Conservation (phyloP, 78 protist species). For the Bigelowiella natans region DNA sequence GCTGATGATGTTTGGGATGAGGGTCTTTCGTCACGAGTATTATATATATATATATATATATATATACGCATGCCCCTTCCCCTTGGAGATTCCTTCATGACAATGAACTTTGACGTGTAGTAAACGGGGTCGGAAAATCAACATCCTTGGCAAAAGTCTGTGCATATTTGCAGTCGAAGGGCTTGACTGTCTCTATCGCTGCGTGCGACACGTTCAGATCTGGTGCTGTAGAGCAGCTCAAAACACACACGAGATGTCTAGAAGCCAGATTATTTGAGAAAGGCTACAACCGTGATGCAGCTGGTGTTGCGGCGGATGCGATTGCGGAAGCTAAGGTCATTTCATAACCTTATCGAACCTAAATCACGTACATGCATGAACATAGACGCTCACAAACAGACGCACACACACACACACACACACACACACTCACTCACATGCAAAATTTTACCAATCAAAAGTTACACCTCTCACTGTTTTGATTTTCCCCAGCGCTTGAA, state of each 20-base stretch:
- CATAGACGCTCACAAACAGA: background rate
- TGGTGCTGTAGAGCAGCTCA: slow-evolving; percentile 36
- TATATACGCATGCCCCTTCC: background rate
- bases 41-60: background rate
- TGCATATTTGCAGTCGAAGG: background rate
- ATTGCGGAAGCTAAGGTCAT: slow-evolving; percentile 22
- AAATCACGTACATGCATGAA: background rate
- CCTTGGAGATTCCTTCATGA: no score
- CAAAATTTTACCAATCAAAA: background rate
- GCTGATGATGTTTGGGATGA: no score
- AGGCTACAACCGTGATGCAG: slow-evolving; percentile 78
- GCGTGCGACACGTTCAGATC: slow-evolving; percentile 99
- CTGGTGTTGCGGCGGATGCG: slow-evolving; percentile 76
- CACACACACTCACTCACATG: background rate
- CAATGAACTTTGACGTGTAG: no score
- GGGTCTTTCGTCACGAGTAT: no score
- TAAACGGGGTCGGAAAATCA: slow-evolving; percentile 70
- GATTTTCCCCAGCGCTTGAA: background rate
- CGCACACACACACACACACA: background rate
- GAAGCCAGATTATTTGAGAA: slow-evolving; percentile 56
- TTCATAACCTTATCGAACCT: no score
- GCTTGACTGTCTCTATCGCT: slow-evolving; percentile 70
- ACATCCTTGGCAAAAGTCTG: slow-evolving; percentile 81
- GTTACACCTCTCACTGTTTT: background rate
- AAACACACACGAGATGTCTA: background rate